These are phyloP conservation scores for Camellia oleifera DNA, from an alignment of 179 eudicot species.

Conservation along the genomic window DNA sequence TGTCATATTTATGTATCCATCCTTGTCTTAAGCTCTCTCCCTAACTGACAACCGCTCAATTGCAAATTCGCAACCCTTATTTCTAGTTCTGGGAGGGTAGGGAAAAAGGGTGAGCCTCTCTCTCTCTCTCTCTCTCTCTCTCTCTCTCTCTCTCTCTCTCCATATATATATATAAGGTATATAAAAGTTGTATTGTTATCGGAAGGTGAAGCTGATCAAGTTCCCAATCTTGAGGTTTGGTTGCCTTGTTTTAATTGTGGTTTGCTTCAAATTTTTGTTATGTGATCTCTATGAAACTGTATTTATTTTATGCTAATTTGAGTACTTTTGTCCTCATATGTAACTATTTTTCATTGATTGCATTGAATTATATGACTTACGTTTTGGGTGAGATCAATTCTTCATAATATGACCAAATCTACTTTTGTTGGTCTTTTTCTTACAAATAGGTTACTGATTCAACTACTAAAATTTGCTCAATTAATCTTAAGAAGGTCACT, in stretches of 20 bases:
- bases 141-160: background rate
- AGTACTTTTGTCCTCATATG: no score
- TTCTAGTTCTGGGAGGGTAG: background rate
- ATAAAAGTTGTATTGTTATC: background rate
- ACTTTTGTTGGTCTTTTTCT: no score
- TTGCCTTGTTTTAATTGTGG: background rate
- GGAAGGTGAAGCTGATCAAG: conserved; percentile 2
- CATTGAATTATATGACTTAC: background rate
- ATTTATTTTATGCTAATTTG: background rate
- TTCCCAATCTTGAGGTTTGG: conserved; percentile 5
- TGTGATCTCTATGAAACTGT: background rate
- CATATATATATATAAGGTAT: background rate
- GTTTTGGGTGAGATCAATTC: background rate
- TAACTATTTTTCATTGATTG: background rate
- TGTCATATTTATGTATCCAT: no score
- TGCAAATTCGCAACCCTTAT: background rate
- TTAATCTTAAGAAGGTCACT: no score
- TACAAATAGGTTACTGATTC: no score
- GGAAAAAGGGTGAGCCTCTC: background rate
- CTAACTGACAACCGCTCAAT: background rate
- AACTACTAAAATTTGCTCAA: no score
- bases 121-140: background rate
- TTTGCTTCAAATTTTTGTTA: background rate
- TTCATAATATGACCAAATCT: no score
- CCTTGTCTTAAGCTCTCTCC: background rate